Conservation (phyloP, 352 stramenopile species). For the Phytophthora idaei region DNA sequence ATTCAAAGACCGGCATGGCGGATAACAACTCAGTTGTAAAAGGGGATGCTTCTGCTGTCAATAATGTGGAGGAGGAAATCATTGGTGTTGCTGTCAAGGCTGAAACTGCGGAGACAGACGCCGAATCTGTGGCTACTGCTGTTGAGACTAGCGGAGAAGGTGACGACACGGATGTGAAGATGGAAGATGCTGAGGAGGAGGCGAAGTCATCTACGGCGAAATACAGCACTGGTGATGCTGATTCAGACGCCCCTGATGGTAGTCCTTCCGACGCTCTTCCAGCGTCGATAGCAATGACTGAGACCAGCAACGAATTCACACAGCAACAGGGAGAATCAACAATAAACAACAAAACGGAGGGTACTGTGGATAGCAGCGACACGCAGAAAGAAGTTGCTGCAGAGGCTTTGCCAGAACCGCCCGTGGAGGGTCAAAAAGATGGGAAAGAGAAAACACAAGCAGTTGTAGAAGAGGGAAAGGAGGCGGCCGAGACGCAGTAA, state of each 20-base stretch:
- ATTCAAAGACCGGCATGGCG: neutral
- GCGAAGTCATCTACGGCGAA: neutral
- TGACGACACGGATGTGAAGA: slow-evolving; percentile 23
- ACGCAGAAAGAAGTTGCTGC: slow-evolving; percentile 6
- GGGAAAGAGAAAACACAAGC: slow-evolving; percentile 7
- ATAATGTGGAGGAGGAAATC: slow-evolving; percentile 2
- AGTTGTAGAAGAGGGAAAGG: slow-evolving; percentile 27
- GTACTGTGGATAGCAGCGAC: slow-evolving; percentile 2
- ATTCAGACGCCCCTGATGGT: slow-evolving; percentile 1
- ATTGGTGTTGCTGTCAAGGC: slow-evolving; percentile 8
- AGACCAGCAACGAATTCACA: slow-evolving; percentile 5
- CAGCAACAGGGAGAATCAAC: slow-evolving; percentile 1
- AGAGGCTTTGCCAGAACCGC: neutral
- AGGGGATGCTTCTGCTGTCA: neutral
- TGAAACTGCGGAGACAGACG: slow-evolving; percentile 26
- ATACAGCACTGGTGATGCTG: neutral
- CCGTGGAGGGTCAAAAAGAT: slow-evolving; percentile 9
- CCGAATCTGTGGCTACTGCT: slow-evolving; percentile 18
- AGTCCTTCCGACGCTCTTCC: neutral
- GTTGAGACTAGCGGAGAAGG: slow-evolving; percentile 4
- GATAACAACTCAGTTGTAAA: neutral
- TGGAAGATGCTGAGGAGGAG: slow-evolving; percentile 26
- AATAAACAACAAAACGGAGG: neutral
- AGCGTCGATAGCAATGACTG: neutral
- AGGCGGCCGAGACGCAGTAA: slow-evolving; percentile 18